Evolutionary conservation across 352 stramenopile species (phyloP).

Genomic region (Elongisporangium prolatum): DNA sequence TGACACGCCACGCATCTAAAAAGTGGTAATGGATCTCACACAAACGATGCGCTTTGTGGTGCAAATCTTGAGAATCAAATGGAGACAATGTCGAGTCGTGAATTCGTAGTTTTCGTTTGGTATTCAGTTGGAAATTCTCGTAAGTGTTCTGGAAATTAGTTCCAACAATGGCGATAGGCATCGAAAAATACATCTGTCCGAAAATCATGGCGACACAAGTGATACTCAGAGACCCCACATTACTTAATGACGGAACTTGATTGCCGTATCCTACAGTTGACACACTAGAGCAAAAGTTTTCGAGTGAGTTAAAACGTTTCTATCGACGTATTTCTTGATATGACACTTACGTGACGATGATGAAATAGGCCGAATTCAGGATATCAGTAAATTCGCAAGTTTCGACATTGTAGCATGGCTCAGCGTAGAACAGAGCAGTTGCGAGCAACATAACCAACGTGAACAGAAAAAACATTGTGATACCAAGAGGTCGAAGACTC

Average conservation of each 20-base stretch:
- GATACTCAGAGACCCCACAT: conserved; percentile 39
- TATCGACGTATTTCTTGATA: background rate
- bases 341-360: conserved; percentile 74
- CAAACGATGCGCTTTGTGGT: conserved; percentile 43
- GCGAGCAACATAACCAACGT: conserved; percentile 72
- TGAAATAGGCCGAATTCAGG: conserved; percentile 81
- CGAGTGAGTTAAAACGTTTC: no score
- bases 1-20: conserved; percentile 33
- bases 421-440: conserved; percentile 68
- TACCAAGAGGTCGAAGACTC: conserved; percentile 48
- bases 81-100: conserved; percentile 44
- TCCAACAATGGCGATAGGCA: conserved; percentile 75
- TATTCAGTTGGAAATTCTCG: conserved; percentile 53
- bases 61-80: conserved; percentile 42
- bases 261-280: conserved; percentile 73
- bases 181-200: conserved; percentile 74
- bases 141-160: conserved; percentile 68
- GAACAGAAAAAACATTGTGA: conserved; percentile 76
- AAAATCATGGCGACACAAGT: conserved; percentile 69
- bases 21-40: conserved; percentile 63
- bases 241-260: conserved; percentile 56
- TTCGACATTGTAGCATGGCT: conserved; percentile 71
- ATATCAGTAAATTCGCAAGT: conserved; percentile 82
- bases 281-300: no score
- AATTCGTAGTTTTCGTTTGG: conserved; percentile 42